Percentiles rank a stretch among this genome's conserved stretches.
Conservation (phyloP, 2,329 filamentous ascomycete genomes). For the Fusarium pseudocircinatum region DNA sequence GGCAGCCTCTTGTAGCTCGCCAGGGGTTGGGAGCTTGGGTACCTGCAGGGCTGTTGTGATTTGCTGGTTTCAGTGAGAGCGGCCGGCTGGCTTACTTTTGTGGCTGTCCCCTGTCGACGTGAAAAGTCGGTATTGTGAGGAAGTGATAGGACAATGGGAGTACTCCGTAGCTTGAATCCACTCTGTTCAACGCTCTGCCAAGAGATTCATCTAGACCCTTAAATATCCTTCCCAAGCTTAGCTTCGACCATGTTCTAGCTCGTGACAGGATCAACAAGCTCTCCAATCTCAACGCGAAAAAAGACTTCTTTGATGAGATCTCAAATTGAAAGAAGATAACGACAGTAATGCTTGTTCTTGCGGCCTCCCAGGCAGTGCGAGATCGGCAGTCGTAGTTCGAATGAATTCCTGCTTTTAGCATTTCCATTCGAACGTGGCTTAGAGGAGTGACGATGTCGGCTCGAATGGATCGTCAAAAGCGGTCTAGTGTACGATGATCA, state of each 20-base stretch:
- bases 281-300: background rate
- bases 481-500: background rate
- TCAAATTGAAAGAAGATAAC: background rate
- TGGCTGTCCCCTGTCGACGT: background rate
- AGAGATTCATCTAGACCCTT: background rate
- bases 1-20: background rate
- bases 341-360: background rate
- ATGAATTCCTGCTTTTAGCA: background rate
- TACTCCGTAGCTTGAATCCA: background rate
- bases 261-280: background rate
- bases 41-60: background rate
- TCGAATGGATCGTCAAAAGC: background rate
- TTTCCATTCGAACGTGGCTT: constrained; percentile 8
- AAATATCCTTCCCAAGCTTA: background rate
- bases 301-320: background rate
- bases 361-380: background rate
- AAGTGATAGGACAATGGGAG: background rate
- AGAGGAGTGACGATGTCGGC: background rate
- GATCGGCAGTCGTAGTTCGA: background rate
- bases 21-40: background rate
- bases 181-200: background rate
- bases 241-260: background rate
- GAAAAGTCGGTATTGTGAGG: background rate
- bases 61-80: background rate
- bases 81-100: background rate